Percentiles rank a stretch among this genome's conserved stretches.
Evolutionary conservation across 2,329 filamentous ascomycete species (phyloP).

Genomic region (Ceratocystis diversiconidia): DNA sequence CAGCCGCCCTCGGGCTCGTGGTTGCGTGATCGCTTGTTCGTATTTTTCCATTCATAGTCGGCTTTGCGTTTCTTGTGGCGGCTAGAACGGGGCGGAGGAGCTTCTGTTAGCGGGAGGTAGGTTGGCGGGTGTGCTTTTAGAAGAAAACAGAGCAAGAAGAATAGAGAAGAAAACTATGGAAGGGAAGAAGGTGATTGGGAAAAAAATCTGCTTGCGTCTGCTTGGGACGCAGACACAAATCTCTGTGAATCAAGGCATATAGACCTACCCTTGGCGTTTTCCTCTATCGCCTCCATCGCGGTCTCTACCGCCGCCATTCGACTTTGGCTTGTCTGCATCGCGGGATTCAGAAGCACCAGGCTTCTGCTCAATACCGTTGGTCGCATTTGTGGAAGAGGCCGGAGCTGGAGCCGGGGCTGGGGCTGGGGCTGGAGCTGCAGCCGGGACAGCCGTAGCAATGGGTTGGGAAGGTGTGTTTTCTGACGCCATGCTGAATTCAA

Average conservation of each 20-base stretch:
- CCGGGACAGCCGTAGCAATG: neutral
- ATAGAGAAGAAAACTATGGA: neutral
- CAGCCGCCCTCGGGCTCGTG: slow-evolving; percentile 17
- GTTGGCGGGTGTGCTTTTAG: slow-evolving; percentile 13
- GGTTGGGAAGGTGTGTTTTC: slow-evolving; percentile 14
- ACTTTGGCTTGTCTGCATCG: neutral
- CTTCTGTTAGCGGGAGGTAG: slow-evolving; percentile 14
- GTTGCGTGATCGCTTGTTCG: slow-evolving; percentile 17
- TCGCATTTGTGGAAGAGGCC: neutral
- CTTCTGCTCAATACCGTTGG: neutral
- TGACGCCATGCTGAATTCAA: slow-evolving; percentile 14
- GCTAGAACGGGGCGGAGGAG: slow-evolving; percentile 4
- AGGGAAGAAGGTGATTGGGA: neutral
- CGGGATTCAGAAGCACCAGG: slow-evolving; percentile 9
- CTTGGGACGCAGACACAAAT: neutral
- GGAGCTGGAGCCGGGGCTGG: neutral
- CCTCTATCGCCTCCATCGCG: slow-evolving; percentile 9
- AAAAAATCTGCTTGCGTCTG: neutral
- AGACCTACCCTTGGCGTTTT: slow-evolving; percentile 16
- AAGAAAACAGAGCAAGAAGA: neutral
- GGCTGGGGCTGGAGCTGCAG: neutral
- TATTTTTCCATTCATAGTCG: slow-evolving; percentile 15
- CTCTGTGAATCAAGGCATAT: neutral
- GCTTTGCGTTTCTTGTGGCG: slow-evolving; percentile 18
- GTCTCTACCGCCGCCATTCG: neutral